Base-by-base conservation (phyloP, 441 rosid species). In the Erysimum cheiri region DNA sequence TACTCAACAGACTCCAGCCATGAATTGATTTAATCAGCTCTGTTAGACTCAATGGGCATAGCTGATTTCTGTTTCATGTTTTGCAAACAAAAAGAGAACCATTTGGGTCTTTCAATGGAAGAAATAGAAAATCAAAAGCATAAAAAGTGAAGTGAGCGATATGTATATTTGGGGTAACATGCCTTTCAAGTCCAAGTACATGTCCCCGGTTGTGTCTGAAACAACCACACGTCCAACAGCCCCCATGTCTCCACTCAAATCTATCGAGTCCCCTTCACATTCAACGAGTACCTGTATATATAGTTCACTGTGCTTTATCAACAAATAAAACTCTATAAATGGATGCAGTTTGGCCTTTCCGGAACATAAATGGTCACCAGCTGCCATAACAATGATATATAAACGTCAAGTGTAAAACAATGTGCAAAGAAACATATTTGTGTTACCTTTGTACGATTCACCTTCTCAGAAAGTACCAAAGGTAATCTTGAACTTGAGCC, bases 221-320 rank as follows among this genome's bases (percentile, higher is more conserved):
- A 91, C 79, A 64, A 94, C 80, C 62, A 91, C 79, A 8, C 98
- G 85, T 56, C 98, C 98, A 52, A 94, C 97, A 54, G 96, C 96
- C 40, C 98, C 98, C 87, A 90, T 75, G 80, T 94, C 97, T 19
- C 98, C 98, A 75, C 97, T 94, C 81, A 94, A 83, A 86, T 91
- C 97, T 58, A 93, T 84, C 67, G 97, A 87, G 52, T 90, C 97
- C 44, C 98, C 98, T 82, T 93, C 98, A 82, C 97, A 94, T 80
- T 94, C 98, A 60, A 91, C 85, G 39, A 91, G 93, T 6, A 88
- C 98, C 98, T 94, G 86, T 83, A 80, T 17, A 29, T 36, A 52
- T 68, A 48, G 66, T 63, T 60, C 66, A 57, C 7, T 29, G n/a
- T 41, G 58, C 11, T 46, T 15, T 41, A 71, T 57, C 50, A 19